Evolutionary conservation across 345 rosid species (phyloP).

Genomic region (Sisymbrium irio): DNA sequence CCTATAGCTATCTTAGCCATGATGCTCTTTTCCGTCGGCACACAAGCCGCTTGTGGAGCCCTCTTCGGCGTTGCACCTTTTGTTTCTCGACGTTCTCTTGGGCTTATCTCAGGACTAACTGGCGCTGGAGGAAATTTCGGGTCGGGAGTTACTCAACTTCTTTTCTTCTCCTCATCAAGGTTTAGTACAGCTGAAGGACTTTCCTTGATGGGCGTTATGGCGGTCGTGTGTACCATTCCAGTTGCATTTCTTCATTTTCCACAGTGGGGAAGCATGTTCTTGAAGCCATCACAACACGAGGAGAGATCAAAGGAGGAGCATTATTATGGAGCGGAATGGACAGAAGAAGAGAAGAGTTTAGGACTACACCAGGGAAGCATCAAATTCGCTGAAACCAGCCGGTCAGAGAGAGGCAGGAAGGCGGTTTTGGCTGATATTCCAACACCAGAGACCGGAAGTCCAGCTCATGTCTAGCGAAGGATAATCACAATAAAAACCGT

Average conservation of each 20-base stretch:
- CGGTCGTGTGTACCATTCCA: constrained; percentile 57
- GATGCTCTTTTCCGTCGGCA: constrained; percentile 75
- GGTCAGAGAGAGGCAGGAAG: constrained; percentile 71
- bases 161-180: constrained; percentile 59
- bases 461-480: constrained; percentile 44
- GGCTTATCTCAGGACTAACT: constrained; percentile 66
- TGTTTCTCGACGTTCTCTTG: constrained; percentile 71
- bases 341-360: constrained; percentile 61
- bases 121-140: constrained; percentile 87
- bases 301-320: constrained; percentile 55
- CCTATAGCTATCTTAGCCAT: constrained; percentile 69
- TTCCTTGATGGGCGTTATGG: constrained; percentile 71
- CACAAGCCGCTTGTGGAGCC: constrained; percentile 89
- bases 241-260: constrained; percentile 69
- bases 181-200: constrained; percentile 57
- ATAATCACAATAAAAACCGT: background rate
- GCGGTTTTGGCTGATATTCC: constrained; percentile 39
- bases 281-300: constrained; percentile 45
- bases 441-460: constrained; percentile 51
- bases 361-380: constrained; percentile 65
- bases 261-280: constrained; percentile 83
- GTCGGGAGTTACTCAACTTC: constrained; percentile 67
- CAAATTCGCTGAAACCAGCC: constrained; percentile 67
- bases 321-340: constrained; percentile 62
- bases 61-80: constrained; percentile 77